Percentiles rank a stretch among this genome's conserved stretches.
Evolutionary conservation across 805 yeast species (phyloP).

Genomic region (Ogataea ramenticola): DNA sequence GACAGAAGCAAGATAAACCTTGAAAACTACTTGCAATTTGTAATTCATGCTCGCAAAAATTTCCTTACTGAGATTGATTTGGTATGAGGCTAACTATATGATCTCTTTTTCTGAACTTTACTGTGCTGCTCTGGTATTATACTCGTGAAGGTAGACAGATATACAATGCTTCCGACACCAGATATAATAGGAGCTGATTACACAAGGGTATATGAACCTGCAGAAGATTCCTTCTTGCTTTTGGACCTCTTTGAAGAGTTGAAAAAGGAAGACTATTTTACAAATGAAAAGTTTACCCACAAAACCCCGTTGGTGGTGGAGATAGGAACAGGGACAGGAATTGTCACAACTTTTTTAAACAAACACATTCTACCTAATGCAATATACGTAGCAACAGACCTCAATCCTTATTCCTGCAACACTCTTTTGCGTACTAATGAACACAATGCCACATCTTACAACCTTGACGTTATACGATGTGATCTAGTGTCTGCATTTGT

Average conservation of each 20-base stretch:
- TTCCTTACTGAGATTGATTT: too few species aligned
- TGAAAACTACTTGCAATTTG: too few species aligned
- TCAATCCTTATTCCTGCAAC: constrained; percentile 71
- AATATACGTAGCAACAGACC: constrained; percentile 62
- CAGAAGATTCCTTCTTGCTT: constrained; percentile 85
- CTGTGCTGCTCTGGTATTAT: too few species aligned
- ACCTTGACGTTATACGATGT: constrained; percentile 47
- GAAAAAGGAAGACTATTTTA: constrained; percentile 26
- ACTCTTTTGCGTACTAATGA: constrained; percentile 37
- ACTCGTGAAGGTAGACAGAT: too few species aligned
- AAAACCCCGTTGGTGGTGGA: constrained; percentile 59
- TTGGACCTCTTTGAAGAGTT: constrained; percentile 75
- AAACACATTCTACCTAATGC: constrained; percentile 47
- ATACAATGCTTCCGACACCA: constrained; percentile 92
- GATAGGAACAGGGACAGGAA: constrained; percentile 89
- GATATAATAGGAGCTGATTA: constrained; percentile 44
- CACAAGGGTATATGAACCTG: constrained; percentile 85
- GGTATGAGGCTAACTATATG: too few species aligned
- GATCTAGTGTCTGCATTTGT: constrained; percentile 48
- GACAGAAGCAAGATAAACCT: too few species aligned
- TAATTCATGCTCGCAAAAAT: too few species aligned
- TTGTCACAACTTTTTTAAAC: constrained; percentile 73
- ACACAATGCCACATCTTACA: constrained; percentile 13
- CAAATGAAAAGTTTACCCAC: constrained; percentile 15
- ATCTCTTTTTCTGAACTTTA: too few species aligned